Evolutionary conservation across 129 eudicot species (phyloP).

Genomic region (Centaurea solstitialis): DNA sequence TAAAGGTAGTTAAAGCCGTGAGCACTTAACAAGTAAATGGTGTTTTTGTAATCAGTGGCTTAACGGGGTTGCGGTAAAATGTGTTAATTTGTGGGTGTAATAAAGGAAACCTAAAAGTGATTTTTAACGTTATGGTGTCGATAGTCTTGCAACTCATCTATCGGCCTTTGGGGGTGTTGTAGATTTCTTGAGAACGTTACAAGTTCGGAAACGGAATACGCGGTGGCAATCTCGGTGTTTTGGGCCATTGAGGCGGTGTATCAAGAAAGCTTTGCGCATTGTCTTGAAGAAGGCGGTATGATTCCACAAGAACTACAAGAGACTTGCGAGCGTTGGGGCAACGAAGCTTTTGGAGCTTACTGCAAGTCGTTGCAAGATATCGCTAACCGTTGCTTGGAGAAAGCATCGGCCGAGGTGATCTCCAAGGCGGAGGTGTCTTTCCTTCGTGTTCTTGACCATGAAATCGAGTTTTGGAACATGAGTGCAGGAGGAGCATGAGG

Average conservation of each 20-base stretch:
- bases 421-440: conserved; percentile 62
- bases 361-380: conserved; percentile 54
- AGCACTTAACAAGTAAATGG: too few relatives aligned
- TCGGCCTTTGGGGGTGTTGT: not conserved
- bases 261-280: conserved; percentile 85
- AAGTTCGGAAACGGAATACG: conserved; percentile 55
- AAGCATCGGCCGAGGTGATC: conserved; percentile 48
- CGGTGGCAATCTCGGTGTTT: conserved; percentile 63
- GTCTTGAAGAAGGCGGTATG: conserved; percentile 61
- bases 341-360: conserved; percentile 62
- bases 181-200: conserved; percentile 74
- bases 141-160: not conserved
- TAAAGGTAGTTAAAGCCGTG: too few relatives aligned
- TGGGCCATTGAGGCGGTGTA: conserved; percentile 84
- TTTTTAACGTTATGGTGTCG: too few relatives aligned
- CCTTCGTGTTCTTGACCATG: conserved; percentile 60
- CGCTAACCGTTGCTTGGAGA: conserved; percentile 54
- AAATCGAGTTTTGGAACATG: conserved; percentile 93
- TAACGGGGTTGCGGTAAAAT: too few relatives aligned
- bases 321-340: conserved; percentile 86
- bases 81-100: too few relatives aligned
- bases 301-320: conserved; percentile 71
- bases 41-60: too few relatives aligned
- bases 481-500: conserved; percentile 36
- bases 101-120: too few relatives aligned